Evolutionary conservation across 805 yeast genomes (phyloP), one percentile per base, ranked within the genome.

Genomic region (Barnettozyma californica): DNA sequence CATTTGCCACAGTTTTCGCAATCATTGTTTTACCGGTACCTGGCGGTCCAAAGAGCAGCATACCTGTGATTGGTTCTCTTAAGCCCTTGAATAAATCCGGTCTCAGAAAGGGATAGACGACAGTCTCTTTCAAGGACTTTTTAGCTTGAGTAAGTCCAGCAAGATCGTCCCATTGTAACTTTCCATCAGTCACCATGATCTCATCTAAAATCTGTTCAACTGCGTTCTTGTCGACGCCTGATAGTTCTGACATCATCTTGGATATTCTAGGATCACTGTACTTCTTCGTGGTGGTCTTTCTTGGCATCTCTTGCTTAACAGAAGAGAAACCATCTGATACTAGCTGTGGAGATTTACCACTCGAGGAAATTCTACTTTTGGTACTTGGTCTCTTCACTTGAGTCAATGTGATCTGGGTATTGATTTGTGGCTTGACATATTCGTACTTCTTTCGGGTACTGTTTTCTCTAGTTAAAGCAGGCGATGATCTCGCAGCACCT

Each of bases 21-120:
- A 92, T 76, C 98, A 92, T 91, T 1, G 97, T 91, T 62, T 94
- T 92, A 48, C 98, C 98, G 0, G 98, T 92, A n/a, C 99, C 99
- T 0, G 98, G 97, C 2, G 99, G 98, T 0, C 99, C 99, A 70
- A 90, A 92, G 38, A 92, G 68, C 19, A 92, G 73, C 95, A 94
- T 89, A n/a, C 98, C 98, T 50, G 95, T 71, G 0, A 95, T 91
- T 0, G 98, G 98, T 68, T 91, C 97, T 56, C 97, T 74, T 46
- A 92, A 69, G 0, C 97, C 98, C 50, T 80, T 78, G 63, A 92
- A 94, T 49, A 92, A 72, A 67, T 92, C 98, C 0, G 98, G 99
- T 45, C 98, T 75, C 54, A 94, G 68, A 61, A 92, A 91, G 21
- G 99, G 99, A 64, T 91, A 92, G 13, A 92, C 97, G 4, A 94